A percentile compares a stretch with the other conserved stretches of the same genome.
Evolutionary conservation across 805 yeast genomes (phyloP).

Genomic region (Candida wancherniae): DNA sequence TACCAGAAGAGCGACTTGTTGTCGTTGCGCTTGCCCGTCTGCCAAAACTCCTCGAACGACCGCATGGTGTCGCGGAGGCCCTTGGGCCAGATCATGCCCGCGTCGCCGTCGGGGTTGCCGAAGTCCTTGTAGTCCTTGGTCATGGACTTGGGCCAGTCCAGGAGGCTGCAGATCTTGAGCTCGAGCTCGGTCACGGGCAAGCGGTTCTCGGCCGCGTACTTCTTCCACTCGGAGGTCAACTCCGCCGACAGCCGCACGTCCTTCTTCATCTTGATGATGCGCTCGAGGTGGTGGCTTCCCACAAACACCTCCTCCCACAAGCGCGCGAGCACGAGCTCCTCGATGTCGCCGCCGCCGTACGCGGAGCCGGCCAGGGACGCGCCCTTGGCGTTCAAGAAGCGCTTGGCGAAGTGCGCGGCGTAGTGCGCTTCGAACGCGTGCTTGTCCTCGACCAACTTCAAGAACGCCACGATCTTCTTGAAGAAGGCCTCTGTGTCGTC

Average conservation of each 20-base stretch:
- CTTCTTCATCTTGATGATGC: slow-evolving; percentile 80
- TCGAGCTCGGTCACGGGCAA: slow-evolving; percentile 29
- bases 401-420: slow-evolving; percentile 79
- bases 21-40: slow-evolving; percentile 34
- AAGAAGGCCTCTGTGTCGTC: slow-evolving; percentile 38
- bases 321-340: slow-evolving; percentile 60
- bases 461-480: slow-evolving; percentile 53
- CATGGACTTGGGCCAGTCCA: slow-evolving; percentile 45
- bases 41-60: slow-evolving; percentile 41
- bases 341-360: slow-evolving; percentile 44
- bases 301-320: slow-evolving; percentile 70
- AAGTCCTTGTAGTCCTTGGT: slow-evolving; percentile 38
- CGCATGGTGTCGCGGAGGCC: slow-evolving; percentile 32
- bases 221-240: slow-evolving; percentile 37
- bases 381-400: slow-evolving; percentile 46
- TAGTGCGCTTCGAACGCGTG: slow-evolving; percentile 82
- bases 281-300: slow-evolving; percentile 62
- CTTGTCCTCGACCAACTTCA: slow-evolving; percentile 70
- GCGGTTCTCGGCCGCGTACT: slow-evolving; percentile 11
- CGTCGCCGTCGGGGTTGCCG: slow-evolving; percentile 17
- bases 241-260: slow-evolving; percentile 56
- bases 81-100: slow-evolving; percentile 35
- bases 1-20: slow-evolving; percentile 60
- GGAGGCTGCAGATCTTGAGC: slow-evolving; percentile 39
- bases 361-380: slow-evolving; percentile 7